Base-by-base conservation (phyloP, 2,329 filamentous ascomycete genomes). In the Ophiostoma triangulosporum region DNA sequence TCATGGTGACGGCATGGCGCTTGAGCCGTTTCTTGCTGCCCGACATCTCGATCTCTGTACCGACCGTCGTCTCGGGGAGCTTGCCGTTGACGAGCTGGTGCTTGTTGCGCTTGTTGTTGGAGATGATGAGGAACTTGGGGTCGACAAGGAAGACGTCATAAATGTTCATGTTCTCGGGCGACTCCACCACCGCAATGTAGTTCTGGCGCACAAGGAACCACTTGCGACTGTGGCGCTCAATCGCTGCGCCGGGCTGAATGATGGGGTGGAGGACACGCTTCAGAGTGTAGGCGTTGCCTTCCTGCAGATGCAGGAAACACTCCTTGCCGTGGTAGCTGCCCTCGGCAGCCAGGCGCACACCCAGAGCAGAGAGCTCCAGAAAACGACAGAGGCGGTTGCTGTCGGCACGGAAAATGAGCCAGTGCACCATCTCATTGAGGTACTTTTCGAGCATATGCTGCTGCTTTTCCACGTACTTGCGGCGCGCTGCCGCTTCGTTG, bases 81-180 rank as follows among this genome's bases (percentile, higher is more conserved):
- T 83, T 81, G 22, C 84, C 80, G 15, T 53, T 50, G 5, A 66
- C 68, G 14, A 78, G 70, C 51, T 75, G 70, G 59, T 51, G 48
- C 50, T 54, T 51, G 38, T 71, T 74, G 15, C 77, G 64, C 57
- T 76, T 75, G 60, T 78, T 80, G 68, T 89, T 89, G 53, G 86
- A 81, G 58, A 89, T 82, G 50, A 96, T 82, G 51, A 78, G 75
- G 68, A 98, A 98, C 62, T 86, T 84, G 1, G 86, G 77, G 64
- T 98, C 93, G 26, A 97, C 87, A n/a, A 98, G 76, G 66, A 96
- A 97, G 22, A 98, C 93, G 68, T 98, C 94, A 65, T 95, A 96
- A 32, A 97, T 94, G 63, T 95, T 91, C 86, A 97, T 95, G 62
- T 95, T 95, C 66, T 97, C 91, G 0, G 93, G 93, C 0, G 93